A percentile compares a stretch with the other conserved stretches of the same genome.
Conservation (phyloP, 2,329 filamentous ascomycete genomes). For the Mycosphaerelloides madeirae region DNA sequence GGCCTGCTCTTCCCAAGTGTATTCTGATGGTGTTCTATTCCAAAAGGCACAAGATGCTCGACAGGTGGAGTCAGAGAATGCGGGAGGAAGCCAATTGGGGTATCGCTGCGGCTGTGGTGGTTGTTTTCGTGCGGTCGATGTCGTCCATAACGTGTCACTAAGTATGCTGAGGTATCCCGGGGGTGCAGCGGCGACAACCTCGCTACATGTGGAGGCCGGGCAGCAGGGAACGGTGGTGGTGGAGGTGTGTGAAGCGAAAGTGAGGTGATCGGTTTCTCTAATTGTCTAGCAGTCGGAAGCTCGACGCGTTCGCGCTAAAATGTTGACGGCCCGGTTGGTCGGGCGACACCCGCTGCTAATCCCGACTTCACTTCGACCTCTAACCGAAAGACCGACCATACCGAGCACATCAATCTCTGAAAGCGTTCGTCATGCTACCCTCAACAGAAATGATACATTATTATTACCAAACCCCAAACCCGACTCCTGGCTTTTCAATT, state of each 20-base stretch:
- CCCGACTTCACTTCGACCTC: no score
- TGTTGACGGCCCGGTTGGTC: no score
- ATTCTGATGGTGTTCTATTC: slow-evolving; percentile 19
- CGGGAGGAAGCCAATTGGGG: slow-evolving; percentile 8
- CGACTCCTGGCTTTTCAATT: no score
- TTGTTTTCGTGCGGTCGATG: slow-evolving; percentile 19
- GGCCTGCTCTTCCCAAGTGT: slow-evolving; percentile 8
- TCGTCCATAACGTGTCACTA: slow-evolving; percentile 26
- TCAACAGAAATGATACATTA: no score
- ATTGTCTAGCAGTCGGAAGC: no score
- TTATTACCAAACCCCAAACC: no score
- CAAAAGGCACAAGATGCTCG: slow-evolving; percentile 15
- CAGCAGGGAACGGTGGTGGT: not conserved
- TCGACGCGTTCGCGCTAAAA: no score
- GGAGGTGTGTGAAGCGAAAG: not conserved
- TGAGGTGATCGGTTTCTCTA: not conserved
- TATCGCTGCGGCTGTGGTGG: slow-evolving; percentile 19
- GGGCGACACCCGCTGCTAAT: no score
- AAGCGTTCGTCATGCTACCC: no score
- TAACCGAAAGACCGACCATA: no score
- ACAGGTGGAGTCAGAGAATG: slow-evolving; percentile 17
- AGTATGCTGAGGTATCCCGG: slow-evolving; percentile 27
- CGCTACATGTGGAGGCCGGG: slow-evolving; percentile 23
- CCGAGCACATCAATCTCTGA: no score
- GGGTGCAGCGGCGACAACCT: slow-evolving; percentile 24